These are phyloP conservation scores for Scedosporium aurantiacum DNA, from an alignment of 2,329 filamentous ascomycete species.

Conservation along the genomic window DNA sequence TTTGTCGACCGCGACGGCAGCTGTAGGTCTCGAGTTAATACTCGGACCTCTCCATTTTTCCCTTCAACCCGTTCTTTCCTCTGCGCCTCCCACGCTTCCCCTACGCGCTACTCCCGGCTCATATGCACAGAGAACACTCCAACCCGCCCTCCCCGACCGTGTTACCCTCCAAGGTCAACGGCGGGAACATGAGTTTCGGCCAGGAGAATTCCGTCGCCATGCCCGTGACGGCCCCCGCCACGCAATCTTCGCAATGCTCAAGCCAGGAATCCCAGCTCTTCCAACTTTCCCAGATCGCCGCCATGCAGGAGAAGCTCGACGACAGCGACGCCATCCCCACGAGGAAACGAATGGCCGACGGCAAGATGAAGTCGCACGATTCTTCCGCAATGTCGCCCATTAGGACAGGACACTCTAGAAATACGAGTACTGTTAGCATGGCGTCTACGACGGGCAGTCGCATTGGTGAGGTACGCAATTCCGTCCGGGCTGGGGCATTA, in stretches of 20 bases:
- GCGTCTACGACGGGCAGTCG: slow-evolving; percentile 49
- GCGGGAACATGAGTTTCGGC: background rate
- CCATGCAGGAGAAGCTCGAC: slow-evolving; percentile 33
- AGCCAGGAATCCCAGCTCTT: slow-evolving; percentile 42
- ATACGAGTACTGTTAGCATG: slow-evolving; percentile 49
- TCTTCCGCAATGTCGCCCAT: slow-evolving; percentile 25
- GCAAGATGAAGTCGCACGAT: slow-evolving; percentile 45
- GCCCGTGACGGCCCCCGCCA: background rate
- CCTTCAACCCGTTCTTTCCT: background rate
- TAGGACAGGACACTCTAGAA: slow-evolving; percentile 48
- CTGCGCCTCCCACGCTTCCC: background rate
- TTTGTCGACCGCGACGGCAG: background rate
- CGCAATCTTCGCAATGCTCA: slow-evolving; percentile 15
- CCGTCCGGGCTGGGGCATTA: background rate
- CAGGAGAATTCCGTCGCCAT: slow-evolving; percentile 2
- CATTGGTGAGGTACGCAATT: slow-evolving; percentile 44
- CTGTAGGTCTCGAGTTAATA: background rate
- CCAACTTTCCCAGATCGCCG: slow-evolving; percentile 40
- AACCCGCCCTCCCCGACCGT: slow-evolving; percentile 3
- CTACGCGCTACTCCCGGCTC: background rate
- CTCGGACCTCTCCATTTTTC: background rate
- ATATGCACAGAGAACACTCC: background rate
- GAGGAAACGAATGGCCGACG: slow-evolving; percentile 63
- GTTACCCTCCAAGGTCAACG: slow-evolving; percentile 1
- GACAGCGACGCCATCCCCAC: slow-evolving; percentile 24